Conservation (phyloP, 768 basidiomycete species). For the Suillus occidentalis region DNA sequence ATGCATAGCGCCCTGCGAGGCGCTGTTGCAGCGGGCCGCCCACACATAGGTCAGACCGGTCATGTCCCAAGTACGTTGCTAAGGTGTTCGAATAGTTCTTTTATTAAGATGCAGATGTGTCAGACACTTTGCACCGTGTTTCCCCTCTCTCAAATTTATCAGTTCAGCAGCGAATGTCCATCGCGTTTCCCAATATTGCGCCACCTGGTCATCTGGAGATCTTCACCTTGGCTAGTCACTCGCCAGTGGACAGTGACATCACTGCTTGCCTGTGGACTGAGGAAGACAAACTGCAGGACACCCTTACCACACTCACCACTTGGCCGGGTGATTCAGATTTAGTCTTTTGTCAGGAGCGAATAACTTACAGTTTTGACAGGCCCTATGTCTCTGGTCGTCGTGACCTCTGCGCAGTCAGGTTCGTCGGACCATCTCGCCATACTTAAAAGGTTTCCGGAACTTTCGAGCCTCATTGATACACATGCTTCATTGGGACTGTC, state of each 20-base stretch:
- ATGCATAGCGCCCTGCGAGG: constrained; percentile 17
- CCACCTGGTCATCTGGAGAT: constrained; percentile 34
- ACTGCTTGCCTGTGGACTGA: constrained; percentile 54
- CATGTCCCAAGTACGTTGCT: neutral
- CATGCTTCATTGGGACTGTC: constrained; percentile 28
- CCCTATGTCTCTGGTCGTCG: constrained; percentile 50
- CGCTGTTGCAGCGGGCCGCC: constrained; percentile 6
- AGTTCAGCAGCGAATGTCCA: constrained; percentile 33
- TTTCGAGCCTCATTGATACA: constrained; percentile 12
- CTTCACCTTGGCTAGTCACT: constrained; percentile 32
- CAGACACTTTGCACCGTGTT: constrained; percentile 3
- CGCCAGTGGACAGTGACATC: constrained; percentile 17
- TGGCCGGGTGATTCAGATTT: constrained; percentile 44
- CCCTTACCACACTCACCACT: constrained; percentile 35
- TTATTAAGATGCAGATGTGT: neutral
- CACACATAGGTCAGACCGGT: neutral
- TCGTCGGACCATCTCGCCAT: constrained; percentile 20
- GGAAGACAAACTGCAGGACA: constrained; percentile 34
- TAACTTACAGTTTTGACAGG: constrained; percentile 28
- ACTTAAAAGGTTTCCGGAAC: constrained; percentile 17
- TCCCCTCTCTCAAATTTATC: constrained; percentile 32
- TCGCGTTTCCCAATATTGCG: constrained; percentile 33
- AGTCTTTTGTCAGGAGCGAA: neutral
- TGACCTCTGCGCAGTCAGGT: constrained; percentile 35
- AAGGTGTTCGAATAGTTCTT: neutral